Evolutionary conservation across 208 protist species (phyloP).

Genomic region (Trypanosomatidae sp.): DNA sequence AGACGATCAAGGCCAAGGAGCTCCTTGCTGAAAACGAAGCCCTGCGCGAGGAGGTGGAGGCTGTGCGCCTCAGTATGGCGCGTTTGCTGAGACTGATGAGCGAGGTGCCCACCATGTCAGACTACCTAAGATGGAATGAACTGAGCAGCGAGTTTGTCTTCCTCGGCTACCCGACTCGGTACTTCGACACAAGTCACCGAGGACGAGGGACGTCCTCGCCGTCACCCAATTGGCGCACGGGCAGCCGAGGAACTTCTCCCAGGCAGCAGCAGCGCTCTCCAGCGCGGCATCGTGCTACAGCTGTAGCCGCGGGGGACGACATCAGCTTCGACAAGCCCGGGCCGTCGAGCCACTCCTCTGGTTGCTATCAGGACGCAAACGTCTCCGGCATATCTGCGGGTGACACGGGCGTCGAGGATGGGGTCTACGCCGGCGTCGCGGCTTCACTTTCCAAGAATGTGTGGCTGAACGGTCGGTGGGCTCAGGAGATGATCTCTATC

Average conservation of each 20-base stretch:
- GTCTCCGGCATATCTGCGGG: slow-evolving; percentile 11
- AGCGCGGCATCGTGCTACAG: slow-evolving; percentile 7
- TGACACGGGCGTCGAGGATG: slow-evolving; percentile 76
- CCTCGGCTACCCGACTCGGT: slow-evolving; percentile 57
- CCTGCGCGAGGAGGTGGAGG: slow-evolving; percentile 58
- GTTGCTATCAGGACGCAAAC: slow-evolving; percentile 24
- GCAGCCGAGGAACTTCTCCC: slow-evolving; percentile 13
- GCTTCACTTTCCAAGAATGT: slow-evolving; percentile 74
- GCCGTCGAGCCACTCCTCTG: background rate
- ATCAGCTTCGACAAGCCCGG: slow-evolving; percentile 2
- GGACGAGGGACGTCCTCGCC: background rate
- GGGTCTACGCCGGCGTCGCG: slow-evolving; percentile 68
- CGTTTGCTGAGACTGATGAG: slow-evolving; percentile 69
- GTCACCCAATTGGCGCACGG: slow-evolving; percentile 1
- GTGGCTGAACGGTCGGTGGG: slow-evolving; percentile 81
- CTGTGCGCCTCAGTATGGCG: slow-evolving; percentile 64
- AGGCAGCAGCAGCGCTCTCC: slow-evolving; percentile 8
- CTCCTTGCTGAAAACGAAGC: slow-evolving; percentile 31
- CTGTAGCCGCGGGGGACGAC: slow-evolving; percentile 2
- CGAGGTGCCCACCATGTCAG: slow-evolving; percentile 62
- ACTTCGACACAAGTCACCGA: slow-evolving; percentile 28
- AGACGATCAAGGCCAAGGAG: slow-evolving; percentile 14
- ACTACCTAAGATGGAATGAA: slow-evolving; percentile 63
- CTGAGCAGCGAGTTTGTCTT: slow-evolving; percentile 66
- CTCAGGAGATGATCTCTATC: slow-evolving; percentile 63